Evolutionary conservation across 23 red algal genomes (phyloP), one percentile per base, ranked within the genome.

Genomic region (Pyropia yezoensis): DNA sequence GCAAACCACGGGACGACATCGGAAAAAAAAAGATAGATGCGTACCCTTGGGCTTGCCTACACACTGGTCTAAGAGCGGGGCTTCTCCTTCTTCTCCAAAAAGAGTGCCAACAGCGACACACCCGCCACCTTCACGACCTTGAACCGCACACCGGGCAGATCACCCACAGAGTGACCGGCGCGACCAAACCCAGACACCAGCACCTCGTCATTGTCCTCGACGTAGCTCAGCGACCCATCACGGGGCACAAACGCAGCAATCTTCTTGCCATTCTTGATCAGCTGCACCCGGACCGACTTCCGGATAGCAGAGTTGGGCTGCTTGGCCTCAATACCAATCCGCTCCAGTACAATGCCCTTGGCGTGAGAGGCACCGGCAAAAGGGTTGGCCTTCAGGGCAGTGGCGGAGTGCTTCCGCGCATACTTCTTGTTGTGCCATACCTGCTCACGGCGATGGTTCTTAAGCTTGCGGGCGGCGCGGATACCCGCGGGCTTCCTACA

Each of bases 231-330:
- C 16, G 67, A 97, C 29, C 93, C 93, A 62, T 97, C 93, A 18
- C 93, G 71, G 21, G 93, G 93, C 17, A 97, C 93, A 65, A 97
- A 97, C 19, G 93, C 93, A 30, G 93, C 93, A 65, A 97, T 89
- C 65, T 89, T 89, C 83, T 97, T 97, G 6, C 93, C 93, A 57
- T 97, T 97, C 85, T 97, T 97, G 80, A 97, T 91, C 56, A 97
- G 67, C 69, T 97, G 93, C 27, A 97, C 93, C 51, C 93, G 85
- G 39, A 88, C 88, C 33, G 77, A 90, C 85, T 97, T 97, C 18
- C 93, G 93, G 59, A 97, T 97, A 28, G 93, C 93, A 7, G 93
- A 97, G 71, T 97, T 97, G 19, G 93, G 93, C 65, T 97, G 93
- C 66, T 97, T 97, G 34, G 93, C 93, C 73, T 97, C 93, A 24